phyloP scores from a whole-genome alignment of 306 rosid genomes.

The Abrus pulchellus region DNA sequence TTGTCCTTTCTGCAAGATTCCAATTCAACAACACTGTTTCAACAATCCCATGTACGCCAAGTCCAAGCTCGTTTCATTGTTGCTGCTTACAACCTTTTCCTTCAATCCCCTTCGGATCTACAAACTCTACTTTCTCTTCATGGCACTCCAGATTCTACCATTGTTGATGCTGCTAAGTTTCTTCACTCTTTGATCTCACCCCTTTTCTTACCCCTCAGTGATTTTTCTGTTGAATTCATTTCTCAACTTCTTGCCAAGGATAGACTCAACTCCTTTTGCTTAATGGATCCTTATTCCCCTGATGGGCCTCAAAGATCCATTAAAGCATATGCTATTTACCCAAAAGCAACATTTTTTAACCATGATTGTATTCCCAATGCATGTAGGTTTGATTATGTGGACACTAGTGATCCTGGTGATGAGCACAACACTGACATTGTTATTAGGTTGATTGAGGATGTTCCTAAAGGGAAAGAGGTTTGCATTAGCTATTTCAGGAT shows the following conservation, averaged over 20 bases:
- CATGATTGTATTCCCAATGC: slow-evolving; percentile 86
- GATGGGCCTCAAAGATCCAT: slow-evolving; percentile 62
- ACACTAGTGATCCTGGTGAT: slow-evolving; percentile 37
- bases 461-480: slow-evolving; percentile 66
- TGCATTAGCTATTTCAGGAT: slow-evolving; percentile 82
- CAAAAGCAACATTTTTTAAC: slow-evolving; percentile 64
- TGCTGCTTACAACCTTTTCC: slow-evolving; percentile 61
- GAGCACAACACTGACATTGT: slow-evolving; percentile 60
- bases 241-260: slow-evolving; percentile 69
- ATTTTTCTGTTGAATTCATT: slow-evolving; percentile 52
- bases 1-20: slow-evolving; percentile 42
- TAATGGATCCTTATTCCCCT: slow-evolving; percentile 68
- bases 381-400: slow-evolving; percentile 77
- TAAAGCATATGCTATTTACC: slow-evolving; percentile 69
- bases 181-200: slow-evolving; percentile 61
- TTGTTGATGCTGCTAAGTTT: slow-evolving; percentile 48
- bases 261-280: slow-evolving; percentile 70
- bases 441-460: slow-evolving; percentile 72
- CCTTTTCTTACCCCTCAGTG: slow-evolving; percentile 36
- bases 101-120: slow-evolving; percentile 46
- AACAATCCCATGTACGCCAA: slow-evolving; percentile 58
- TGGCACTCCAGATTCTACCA: slow-evolving; percentile 50
- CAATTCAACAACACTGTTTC: slow-evolving; percentile 31
- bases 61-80: slow-evolving; percentile 70
- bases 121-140: slow-evolving; percentile 63